Percentiles rank a stretch among this genome's conserved stretches.
Conservation (phyloP, 805 yeast genomes). For the Metschnikowia continentalis region DNA sequence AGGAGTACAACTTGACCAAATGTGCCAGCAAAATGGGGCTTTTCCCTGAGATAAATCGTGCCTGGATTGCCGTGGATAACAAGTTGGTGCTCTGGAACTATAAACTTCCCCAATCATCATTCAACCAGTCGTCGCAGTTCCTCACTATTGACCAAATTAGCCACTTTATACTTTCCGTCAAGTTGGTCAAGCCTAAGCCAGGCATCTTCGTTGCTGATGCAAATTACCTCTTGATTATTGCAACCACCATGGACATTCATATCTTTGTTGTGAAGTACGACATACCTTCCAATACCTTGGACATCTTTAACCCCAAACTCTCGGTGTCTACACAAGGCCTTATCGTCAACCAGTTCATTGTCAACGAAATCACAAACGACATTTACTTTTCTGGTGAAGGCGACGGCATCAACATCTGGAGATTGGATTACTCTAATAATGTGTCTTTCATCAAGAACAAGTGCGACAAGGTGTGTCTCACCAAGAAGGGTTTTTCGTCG, state of each 20-base stretch:
- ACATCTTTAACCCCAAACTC: slow-evolving; percentile 79
- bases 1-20: slow-evolving; percentile 64
- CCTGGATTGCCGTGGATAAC: slow-evolving; percentile 84
- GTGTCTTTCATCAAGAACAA: slow-evolving; percentile 85
- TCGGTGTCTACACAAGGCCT: slow-evolving; percentile 76
- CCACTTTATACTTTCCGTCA: slow-evolving; percentile 72
- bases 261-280: slow-evolving; percentile 67
- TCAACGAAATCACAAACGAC: slow-evolving; percentile 64
- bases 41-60: slow-evolving; percentile 71
- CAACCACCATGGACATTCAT: slow-evolving; percentile 77
- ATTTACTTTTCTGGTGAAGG: slow-evolving; percentile 80
- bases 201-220: slow-evolving; percentile 78
- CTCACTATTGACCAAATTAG: slow-evolving; percentile 78
- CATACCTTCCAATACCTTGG: slow-evolving; percentile 44
- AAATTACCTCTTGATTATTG: slow-evolving; percentile 64
- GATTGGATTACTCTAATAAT: slow-evolving; percentile 72
- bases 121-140: slow-evolving; percentile 48
- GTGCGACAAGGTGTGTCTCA: slow-evolving; percentile 78
- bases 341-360: slow-evolving; percentile 58
- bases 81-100: slow-evolving; percentile 84
- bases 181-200: slow-evolving; percentile 74
- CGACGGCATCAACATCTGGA: slow-evolving; percentile 82
- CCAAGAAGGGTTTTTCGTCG: slow-evolving; percentile 51
- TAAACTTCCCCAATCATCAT: slow-evolving; percentile 48
- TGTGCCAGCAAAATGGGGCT: slow-evolving; percentile 75